These are phyloP conservation scores for Pseudogymnoascus sp. DNA, from an alignment of 2,329 filamentous ascomycete genomes.

Conservation along the genomic window DNA sequence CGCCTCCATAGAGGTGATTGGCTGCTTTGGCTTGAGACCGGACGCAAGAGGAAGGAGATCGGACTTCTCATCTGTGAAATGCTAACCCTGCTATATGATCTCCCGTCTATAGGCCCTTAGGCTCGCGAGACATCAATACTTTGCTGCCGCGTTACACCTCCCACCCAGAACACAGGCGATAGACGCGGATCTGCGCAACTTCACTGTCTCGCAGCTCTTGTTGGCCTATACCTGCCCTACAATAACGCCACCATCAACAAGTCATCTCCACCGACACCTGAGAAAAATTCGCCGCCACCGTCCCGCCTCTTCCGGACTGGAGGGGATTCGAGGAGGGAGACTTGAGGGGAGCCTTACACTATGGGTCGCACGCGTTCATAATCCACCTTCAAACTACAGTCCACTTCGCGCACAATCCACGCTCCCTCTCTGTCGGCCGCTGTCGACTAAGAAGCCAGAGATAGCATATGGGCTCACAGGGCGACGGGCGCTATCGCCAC, in stretches of 20 bases:
- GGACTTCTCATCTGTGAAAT: not conserved
- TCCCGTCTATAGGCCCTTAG: not conserved
- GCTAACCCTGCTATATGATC: not conserved
- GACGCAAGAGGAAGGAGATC: not conserved
- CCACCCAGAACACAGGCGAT: not conserved
- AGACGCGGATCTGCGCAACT: conserved; percentile 3
- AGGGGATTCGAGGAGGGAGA: not conserved
- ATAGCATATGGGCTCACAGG: not conserved
- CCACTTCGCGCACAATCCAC: not conserved
- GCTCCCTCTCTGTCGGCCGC: not conserved
- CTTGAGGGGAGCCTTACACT: not conserved
- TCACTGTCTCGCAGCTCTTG: not conserved
- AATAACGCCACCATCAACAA: not conserved
- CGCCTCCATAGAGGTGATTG: not conserved
- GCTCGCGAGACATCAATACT: not conserved
- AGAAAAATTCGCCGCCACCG: not conserved
- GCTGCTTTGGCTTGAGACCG: not conserved
- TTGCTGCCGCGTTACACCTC: conserved; percentile 1
- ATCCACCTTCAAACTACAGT: not conserved
- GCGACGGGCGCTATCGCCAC: conserved; percentile 1
- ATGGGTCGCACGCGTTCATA: not conserved
- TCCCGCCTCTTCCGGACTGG: not conserved
- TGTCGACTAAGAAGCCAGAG: not conserved
- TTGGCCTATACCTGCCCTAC: not conserved
- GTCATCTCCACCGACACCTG: not conserved